Conservation (phyloP, 768 basidiomycete genomes). For the Gloeophyllum trabeum region DNA sequence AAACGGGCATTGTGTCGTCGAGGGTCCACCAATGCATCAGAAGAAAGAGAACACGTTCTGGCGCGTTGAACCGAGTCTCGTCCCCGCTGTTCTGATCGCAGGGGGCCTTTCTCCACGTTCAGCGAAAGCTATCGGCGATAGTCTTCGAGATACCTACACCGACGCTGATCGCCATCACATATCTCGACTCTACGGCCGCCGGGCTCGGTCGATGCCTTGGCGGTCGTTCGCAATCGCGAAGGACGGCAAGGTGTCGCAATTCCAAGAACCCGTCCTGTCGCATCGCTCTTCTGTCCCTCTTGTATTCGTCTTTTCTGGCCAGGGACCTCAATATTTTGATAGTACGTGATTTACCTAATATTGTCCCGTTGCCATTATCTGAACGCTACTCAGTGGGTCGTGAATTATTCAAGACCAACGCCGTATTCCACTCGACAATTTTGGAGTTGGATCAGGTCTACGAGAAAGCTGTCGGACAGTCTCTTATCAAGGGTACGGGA, state of each 20-base stretch:
- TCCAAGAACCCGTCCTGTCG: background rate
- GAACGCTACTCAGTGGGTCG: conserved; percentile 1
- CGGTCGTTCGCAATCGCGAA: background rate
- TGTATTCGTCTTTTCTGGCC: conserved; percentile 22
- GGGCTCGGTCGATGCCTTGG: background rate
- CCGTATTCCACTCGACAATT: conserved; percentile 23
- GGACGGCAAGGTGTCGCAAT: background rate
- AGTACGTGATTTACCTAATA: background rate
- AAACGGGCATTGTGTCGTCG: background rate
- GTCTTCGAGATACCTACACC: background rate
- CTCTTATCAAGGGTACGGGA: conserved; percentile 20
- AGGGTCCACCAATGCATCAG: background rate
- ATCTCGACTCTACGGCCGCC: background rate
- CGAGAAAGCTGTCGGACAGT: conserved; percentile 16
- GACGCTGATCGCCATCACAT: background rate
- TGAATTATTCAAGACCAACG: conserved; percentile 17
- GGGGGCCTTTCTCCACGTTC: background rate
- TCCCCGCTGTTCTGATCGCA: background rate
- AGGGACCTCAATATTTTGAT: conserved; percentile 17
- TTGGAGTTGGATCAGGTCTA: conserved; percentile 22
- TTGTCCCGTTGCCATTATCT: background rate
- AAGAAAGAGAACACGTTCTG: too few species aligned
- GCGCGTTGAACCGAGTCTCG: background rate
- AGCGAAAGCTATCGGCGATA: background rate
- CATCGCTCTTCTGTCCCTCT: conserved; percentile 5